Evolutionary conservation across 108 stramenopile genomes (phyloP).

Genomic region (Nitzschia putrida): DNA sequence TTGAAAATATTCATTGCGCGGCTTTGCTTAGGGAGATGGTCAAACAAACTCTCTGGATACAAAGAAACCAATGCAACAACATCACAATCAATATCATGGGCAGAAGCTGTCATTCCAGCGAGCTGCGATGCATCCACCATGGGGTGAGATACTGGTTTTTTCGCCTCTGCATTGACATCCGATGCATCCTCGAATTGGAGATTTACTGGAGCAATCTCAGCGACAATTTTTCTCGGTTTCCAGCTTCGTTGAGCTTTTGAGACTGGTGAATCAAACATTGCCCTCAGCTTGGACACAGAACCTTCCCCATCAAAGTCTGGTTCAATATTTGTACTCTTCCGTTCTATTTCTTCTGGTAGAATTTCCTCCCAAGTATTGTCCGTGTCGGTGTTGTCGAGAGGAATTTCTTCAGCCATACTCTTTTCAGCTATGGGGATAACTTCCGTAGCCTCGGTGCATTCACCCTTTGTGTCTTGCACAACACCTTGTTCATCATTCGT

Average conservation of each 20-base stretch:
- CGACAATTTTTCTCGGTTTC: not conserved
- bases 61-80: slow-evolving; percentile 13
- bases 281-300: slow-evolving; percentile 10
- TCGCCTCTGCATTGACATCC: not conserved
- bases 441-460: too few species aligned
- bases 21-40: slow-evolving; percentile 14
- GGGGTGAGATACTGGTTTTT: not conserved
- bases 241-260: slow-evolving; percentile 14
- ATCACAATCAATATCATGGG: slow-evolving; percentile 14
- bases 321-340: not conserved
- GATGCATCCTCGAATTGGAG: not conserved
- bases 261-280: slow-evolving; percentile 19
- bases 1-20: slow-evolving; percentile 16
- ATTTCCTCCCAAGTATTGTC: too few species aligned
- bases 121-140: not conserved
- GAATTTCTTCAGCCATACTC: too few species aligned
- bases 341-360: too few species aligned
- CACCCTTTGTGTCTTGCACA: too few species aligned
- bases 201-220: not conserved
- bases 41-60: slow-evolving; percentile 12
- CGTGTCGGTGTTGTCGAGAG: too few species aligned
- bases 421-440: too few species aligned
- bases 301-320: slow-evolving; percentile 12
- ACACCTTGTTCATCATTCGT: too few species aligned
- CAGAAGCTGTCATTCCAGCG: slow-evolving; percentile 10